Conservation (phyloP, 345 rosid species). For the Nasturtium officinale region DNA sequence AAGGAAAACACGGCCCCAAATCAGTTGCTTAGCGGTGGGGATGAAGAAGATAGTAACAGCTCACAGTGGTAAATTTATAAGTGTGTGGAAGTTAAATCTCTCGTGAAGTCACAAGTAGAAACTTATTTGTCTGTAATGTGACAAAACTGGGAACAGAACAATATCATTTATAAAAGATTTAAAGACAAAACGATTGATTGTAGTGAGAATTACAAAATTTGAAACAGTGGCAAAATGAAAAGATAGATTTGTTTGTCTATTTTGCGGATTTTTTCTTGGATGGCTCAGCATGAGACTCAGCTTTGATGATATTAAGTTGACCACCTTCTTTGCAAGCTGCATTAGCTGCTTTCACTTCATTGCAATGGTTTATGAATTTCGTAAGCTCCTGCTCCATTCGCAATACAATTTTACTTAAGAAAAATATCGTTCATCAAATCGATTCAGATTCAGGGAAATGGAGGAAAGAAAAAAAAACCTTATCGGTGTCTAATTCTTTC, state of each 20-base stretch:
- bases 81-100: slow-evolving; percentile 66
- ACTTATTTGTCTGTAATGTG: not conserved
- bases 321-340: slow-evolving; percentile 81
- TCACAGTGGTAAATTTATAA: slow-evolving; percentile 62
- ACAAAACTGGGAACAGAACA: not conserved
- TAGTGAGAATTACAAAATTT: slow-evolving; percentile 3
- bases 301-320: slow-evolving; percentile 64
- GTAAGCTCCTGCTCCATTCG: slow-evolving; percentile 61
- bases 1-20: slow-evolving; percentile 59
- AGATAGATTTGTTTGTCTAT: slow-evolving; percentile 23
- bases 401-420: not conserved
- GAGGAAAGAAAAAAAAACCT: slow-evolving; percentile 45
- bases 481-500: slow-evolving; percentile 67
- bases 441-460: not conserved
- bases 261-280: slow-evolving; percentile 51
- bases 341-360: slow-evolving; percentile 82
- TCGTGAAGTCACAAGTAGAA: not conserved
- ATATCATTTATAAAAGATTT: not conserved
- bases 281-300: slow-evolving; percentile 43
- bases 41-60: slow-evolving; percentile 79
- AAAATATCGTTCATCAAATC: not conserved
- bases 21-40: slow-evolving; percentile 79
- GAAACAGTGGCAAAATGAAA: slow-evolving; percentile 1
- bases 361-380: slow-evolving; percentile 88
- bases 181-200: slow-evolving; percentile 11